These are phyloP conservation scores for Yamadazyma epiphylla DNA, from an alignment of 1,139 yeast species.

Conservation along the genomic window DNA sequence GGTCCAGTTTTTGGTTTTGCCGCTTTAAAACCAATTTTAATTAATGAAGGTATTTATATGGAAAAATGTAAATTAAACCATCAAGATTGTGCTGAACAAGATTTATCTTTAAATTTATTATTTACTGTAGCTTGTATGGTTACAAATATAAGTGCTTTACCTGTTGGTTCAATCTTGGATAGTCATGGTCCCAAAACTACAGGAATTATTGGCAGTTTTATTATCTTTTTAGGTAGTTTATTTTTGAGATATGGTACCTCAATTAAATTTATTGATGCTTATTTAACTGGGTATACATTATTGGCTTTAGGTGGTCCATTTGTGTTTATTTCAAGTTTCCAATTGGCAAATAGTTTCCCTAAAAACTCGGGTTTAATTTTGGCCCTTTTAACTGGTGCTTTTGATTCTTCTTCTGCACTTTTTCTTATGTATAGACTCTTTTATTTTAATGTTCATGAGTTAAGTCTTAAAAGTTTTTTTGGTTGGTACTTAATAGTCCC, in stretches of 20 bases:
- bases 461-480: constrained; percentile 55
- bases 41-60: constrained; percentile 72
- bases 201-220: constrained; percentile 67
- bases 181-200: constrained; percentile 74
- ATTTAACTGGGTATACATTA: constrained; percentile 36
- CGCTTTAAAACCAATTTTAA: constrained; percentile 79
- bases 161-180: constrained; percentile 79
- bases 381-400: constrained; percentile 40
- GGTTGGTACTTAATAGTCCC: constrained; percentile 68
- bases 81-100: constrained; percentile 62
- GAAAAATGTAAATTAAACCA: constrained; percentile 44
- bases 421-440: constrained; percentile 58
- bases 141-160: constrained; percentile 78
- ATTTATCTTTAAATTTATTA: constrained; percentile 72
- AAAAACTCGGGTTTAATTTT: constrained; percentile 38
- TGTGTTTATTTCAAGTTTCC: constrained; percentile 44
- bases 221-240: constrained; percentile 52
- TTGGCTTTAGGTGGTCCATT: constrained; percentile 47
- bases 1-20: constrained; percentile 96
- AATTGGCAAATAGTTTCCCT: constrained; percentile 44
- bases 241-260: constrained; percentile 36
- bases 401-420: constrained; percentile 40
- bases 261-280: constrained; percentile 30
- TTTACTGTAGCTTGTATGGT: constrained; percentile 85
- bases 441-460: constrained; percentile 42